phyloP scores from a whole-genome alignment of 305 asterid genomes.

The Solanum hybrid region DNA sequence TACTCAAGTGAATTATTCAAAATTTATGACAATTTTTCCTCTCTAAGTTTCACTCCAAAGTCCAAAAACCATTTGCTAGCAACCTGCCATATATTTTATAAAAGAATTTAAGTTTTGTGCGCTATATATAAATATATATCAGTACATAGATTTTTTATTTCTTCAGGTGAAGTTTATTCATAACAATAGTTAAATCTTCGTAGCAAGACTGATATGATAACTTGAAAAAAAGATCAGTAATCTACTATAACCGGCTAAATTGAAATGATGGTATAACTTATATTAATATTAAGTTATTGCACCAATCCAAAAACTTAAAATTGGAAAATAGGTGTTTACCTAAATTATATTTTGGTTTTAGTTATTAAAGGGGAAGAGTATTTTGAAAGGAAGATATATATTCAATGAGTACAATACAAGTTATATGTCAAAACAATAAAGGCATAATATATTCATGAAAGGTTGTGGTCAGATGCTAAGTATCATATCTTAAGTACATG shows the following conservation, averaged over 20 bases:
- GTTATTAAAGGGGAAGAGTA: not conserved
- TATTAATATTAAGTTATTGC: not conserved
- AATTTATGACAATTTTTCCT: not conserved
- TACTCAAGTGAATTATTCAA: not conserved
- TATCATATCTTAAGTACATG: not conserved
- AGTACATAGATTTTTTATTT: not conserved
- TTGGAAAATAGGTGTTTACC: not conserved
- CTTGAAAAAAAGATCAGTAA: no score
- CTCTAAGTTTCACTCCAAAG: not conserved
- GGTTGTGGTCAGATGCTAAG: not conserved
- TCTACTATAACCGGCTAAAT: not conserved
- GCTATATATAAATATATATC: not conserved
- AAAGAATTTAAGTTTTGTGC: not conserved
- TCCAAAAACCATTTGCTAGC: not conserved
- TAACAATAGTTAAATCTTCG: not conserved
- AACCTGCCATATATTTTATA: not conserved
- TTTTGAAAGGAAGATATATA: not conserved
- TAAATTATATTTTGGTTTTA: not conserved
- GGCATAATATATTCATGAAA: not conserved
- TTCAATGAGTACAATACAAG: constrained; percentile 1
- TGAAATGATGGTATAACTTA: not conserved
- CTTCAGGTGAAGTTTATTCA: no score
- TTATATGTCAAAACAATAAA: not conserved
- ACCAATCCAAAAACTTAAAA: not conserved
- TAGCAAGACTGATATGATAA: not conserved